Base-by-base conservation (phyloP, 1,284 basidiomycete genomes). In the Marasmius fiardii region DNA sequence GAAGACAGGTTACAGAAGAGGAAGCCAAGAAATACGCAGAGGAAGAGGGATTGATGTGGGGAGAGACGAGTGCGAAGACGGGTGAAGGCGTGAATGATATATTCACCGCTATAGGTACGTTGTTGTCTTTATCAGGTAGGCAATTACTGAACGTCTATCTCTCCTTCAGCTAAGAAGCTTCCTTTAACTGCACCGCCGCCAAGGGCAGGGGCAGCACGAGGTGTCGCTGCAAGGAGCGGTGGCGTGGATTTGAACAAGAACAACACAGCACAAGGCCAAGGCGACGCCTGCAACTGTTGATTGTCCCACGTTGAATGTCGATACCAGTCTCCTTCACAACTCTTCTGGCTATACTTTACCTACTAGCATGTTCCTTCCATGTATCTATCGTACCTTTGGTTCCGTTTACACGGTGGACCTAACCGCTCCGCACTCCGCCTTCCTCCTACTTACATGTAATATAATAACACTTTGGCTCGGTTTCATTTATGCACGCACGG, bases 11-110 rank as follows among this genome's bases (percentile, higher is more conserved):
- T 12, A 77, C 86, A 12, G 79, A 89, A 63, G 90, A 93, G 65
- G 86, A 95, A 66, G 96, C 93, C 4, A 86, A 94, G 79, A 90
- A 91, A 72, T 98, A 93, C 67, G 96, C 96, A 0, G 85, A 95
- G 57, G 94, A 97, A 70, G 95, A 98, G 74, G 92, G 92, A 28
- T 74, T 98, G 55, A 88, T 98, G 83, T 98, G 96, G 88, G 85
- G 87, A 55, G 95, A 98, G 77, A 95, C 95, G 1, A 95, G 92
- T 70, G 95, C 95, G 51, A 98, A 98, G 83, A 81, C 86, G 33
- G 93, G 95, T 41, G 89, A 94, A 58, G 93, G 93, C 59, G 95
- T 98, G 23, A 74, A 86, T 51, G 91, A 93, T 56, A 86, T 96
- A 64, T 98, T 96, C 74, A 88, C 86, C 55, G 85, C 88, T 26